phyloP scores from a whole-genome alignment of 2,329 filamentous ascomycete genomes.

The Pezicula rhizophila region DNA sequence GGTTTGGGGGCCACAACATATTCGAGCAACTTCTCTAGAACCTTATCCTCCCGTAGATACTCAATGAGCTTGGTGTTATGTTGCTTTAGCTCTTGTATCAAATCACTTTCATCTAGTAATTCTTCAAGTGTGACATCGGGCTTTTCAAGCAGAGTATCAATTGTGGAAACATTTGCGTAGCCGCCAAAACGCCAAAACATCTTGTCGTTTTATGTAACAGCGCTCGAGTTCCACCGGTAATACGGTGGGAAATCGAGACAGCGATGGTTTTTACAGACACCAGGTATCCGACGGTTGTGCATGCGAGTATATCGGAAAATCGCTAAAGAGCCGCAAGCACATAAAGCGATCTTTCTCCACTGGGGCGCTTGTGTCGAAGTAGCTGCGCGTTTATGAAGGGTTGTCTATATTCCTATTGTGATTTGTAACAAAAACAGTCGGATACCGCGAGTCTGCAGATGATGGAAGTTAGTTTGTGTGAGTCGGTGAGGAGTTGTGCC shows the following conservation, averaged over 20 bases:
- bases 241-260: constrained; percentile 18
- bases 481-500: constrained; percentile 3
- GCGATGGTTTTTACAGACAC: constrained; percentile 13
- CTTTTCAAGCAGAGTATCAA: constrained; percentile 96
- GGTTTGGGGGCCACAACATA: constrained; percentile 82
- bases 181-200: constrained; percentile 99
- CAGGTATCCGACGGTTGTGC: constrained; percentile 19
- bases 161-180: constrained; percentile 94
- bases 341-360: constrained; percentile 14
- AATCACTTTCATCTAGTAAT: constrained; percentile 88
- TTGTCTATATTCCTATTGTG: constrained; percentile 16
- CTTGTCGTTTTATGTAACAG: constrained; percentile 39
- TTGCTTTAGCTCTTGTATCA: constrained; percentile 96
- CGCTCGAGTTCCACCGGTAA: constrained; percentile 22
- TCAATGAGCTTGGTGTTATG: constrained; percentile 97
- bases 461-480: constrained; percentile 8
- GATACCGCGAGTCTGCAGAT: constrained; percentile 6
- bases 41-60: constrained; percentile 81
- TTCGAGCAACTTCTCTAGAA: constrained; percentile 78
- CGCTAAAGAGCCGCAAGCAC: constrained; percentile 11
- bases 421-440: constrained; percentile 16
- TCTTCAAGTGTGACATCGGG: constrained; percentile 91
- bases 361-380: constrained; percentile 11
- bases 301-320: constrained; percentile 23
- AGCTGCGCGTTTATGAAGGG: constrained; percentile 6